Evolutionary conservation across 176 grass and related monocot species (phyloP), one percentile per base, ranked within the genome.

Genomic region (Eleusine coracana): DNA sequence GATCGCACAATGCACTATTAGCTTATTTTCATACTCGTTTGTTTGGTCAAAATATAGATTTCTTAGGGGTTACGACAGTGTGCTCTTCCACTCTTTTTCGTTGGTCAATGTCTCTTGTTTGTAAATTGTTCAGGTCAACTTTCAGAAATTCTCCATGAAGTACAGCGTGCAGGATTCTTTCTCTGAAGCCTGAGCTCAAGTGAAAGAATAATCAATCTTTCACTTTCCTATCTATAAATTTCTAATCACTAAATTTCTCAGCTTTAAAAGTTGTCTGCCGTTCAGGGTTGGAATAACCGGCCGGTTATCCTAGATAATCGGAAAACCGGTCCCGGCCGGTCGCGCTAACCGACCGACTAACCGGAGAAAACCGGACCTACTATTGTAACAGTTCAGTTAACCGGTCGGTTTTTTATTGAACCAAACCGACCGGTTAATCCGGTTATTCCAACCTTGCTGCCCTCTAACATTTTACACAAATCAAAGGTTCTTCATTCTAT

Each of bases 41-140:
- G 56, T 31, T 0, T 58, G 66, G 83, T 77, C 83, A 85, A 84
- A 60, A 34, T 31, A 23, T 65, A 14, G 55, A 81, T 76, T 85
- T 72, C 78, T 64, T 81, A 25, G 34, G 37, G 21, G 42, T 27
- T 39, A 71, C 25, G 77, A 55, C 13, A 85, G 18, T 38, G 11
- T 74, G 13, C n/a, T 59, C 15, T 51, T 81, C 77, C 28, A 10
- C 21, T 71, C 52, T 16, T 75, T 25, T 51, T 80, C 70, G 14
- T 40, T 58, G 58, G 72, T 82, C 72, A 82, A 40, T 59, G 2
- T 48, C 38, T 56, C 10, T 5, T 66, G 65, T 28, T 77, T 5
- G 55, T 23, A 18, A 39, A 23, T 61, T 73, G 51, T 74, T 46
- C 71, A 59, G 39, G 72, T 82, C 83, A 59, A 86, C 7, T 59